phyloP scores from a whole-genome alignment of 345 rosid species.

The Citrus medica region DNA sequence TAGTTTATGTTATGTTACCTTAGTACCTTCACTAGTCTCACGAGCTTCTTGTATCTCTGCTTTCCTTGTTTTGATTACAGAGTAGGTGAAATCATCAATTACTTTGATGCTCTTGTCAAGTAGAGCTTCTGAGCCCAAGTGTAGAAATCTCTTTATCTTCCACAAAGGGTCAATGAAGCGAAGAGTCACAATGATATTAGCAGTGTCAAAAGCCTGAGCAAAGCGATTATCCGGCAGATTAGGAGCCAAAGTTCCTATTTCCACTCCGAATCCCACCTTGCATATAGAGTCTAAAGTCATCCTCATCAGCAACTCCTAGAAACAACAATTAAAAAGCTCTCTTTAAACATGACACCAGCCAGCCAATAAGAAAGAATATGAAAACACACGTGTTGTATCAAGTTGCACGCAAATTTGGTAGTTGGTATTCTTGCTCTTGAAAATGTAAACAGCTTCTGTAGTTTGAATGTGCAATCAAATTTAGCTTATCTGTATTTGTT shows the following conservation, averaged over 20 bases:
- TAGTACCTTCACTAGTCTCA: constrained; percentile 25
- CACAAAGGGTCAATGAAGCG: constrained; percentile 90
- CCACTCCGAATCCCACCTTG: constrained; percentile 94
- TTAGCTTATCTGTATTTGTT: not conserved
- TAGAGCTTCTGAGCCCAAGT: constrained; percentile 81
- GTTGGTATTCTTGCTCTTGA: no score
- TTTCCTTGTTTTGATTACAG: constrained; percentile 71
- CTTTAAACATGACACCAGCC: not conserved
- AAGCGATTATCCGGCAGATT: constrained; percentile 65
- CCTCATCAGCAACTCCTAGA: constrained; percentile 79
- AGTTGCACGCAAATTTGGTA: no score
- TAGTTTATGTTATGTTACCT: constrained; percentile 28
- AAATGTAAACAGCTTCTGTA: not conserved
- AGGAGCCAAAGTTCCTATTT: constrained; percentile 78
- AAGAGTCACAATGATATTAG: constrained; percentile 77
- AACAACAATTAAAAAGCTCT: not conserved
- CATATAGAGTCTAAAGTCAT: constrained; percentile 95
- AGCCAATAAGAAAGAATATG: not conserved
- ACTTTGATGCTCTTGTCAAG: constrained; percentile 75
- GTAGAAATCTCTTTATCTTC: constrained; percentile 67
- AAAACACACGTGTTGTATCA: not conserved
- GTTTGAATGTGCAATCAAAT: not conserved
- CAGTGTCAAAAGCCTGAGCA: constrained; percentile 84
- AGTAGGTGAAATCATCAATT: constrained; percentile 77
- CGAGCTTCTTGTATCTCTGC: constrained; percentile 50